Conservation (phyloP, 1,284 basidiomycete genomes). For the Trichosporon coremiiforme region DNA sequence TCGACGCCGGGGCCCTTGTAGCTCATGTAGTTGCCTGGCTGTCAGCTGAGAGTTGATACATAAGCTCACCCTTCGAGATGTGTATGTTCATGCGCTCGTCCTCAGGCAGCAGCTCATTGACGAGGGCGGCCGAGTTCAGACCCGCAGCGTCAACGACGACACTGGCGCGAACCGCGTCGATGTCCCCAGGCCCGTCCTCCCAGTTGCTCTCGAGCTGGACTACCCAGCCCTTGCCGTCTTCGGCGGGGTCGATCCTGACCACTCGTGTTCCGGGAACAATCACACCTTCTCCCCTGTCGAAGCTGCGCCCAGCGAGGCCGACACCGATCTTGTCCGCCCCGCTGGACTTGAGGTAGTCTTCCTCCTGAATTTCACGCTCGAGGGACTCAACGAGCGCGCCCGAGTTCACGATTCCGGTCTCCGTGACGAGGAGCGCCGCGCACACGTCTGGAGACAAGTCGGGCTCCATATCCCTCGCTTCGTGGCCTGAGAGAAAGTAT, state of each 20-base stretch:
- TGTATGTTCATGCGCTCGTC: constrained; percentile 68
- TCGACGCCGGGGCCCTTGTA: constrained; percentile 74
- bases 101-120: constrained; percentile 68
- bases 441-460: constrained; percentile 71
- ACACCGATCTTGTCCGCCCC: constrained; percentile 24
- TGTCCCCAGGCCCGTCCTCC: constrained; percentile 51
- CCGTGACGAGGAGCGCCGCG: constrained; percentile 75
- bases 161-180: constrained; percentile 74
- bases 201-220: constrained; percentile 72
- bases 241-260: constrained; percentile 75
- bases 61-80: constrained; percentile 64
- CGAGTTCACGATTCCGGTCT: constrained; percentile 89
- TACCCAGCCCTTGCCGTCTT: constrained; percentile 58
- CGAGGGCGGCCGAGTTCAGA: constrained; percentile 69
- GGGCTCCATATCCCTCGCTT: constrained; percentile 77
- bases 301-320: constrained; percentile 54
- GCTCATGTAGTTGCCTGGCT: constrained; percentile 73
- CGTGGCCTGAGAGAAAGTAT: constrained; percentile 69
- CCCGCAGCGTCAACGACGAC: constrained; percentile 88
- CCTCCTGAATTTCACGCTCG: constrained; percentile 68
- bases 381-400: constrained; percentile 78
- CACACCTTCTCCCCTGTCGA: constrained; percentile 61
- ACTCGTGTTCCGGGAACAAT: constrained; percentile 80
- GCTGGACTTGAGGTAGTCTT: constrained; percentile 37
- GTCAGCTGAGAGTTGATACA: constrained; percentile 21